A percentile compares a stretch with the other conserved stretches of the same genome.
Conservation (phyloP, 495 filamentous ascomycete genomes). For the Schizothecium vesticola region DNA sequence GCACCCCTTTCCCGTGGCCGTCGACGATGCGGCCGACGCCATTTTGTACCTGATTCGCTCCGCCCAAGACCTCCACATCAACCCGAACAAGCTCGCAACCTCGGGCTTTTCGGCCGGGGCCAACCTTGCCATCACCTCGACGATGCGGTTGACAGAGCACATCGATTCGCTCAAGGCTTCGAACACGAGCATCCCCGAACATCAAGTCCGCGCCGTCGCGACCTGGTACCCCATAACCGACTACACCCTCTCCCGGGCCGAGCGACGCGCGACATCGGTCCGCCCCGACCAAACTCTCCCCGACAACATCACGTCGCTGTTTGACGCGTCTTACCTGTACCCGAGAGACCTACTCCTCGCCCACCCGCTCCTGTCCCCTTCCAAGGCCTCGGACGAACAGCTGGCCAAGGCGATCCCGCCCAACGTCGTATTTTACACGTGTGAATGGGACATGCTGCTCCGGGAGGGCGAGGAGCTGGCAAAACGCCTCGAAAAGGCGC, state of each 20-base stretch:
- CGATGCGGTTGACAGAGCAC: conserved; percentile 54
- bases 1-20: conserved; percentile 67
- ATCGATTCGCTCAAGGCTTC: conserved; percentile 11
- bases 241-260: conserved; percentile 67
- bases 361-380: conserved; percentile 37
- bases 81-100: conserved; percentile 52
- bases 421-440: conserved; percentile 61
- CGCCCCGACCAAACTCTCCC: conserved; percentile 71
- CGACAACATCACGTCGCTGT: conserved; percentile 70
- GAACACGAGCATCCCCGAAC: conserved; percentile 15
- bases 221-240: conserved; percentile 84
- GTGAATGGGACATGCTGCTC: conserved; percentile 89
- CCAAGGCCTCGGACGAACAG: conserved; percentile 34
- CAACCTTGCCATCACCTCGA: conserved; percentile 78
- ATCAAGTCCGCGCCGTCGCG: conserved; percentile 43
- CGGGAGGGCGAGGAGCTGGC: conserved; percentile 68
- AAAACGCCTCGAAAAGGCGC: conserved; percentile 48
- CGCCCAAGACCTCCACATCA: conserved; percentile 45
- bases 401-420: conserved; percentile 42
- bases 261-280: conserved; percentile 57
- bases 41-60: conserved; percentile 59
- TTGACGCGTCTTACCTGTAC: conserved; percentile 76
- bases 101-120: conserved; percentile 86
- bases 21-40: conserved; percentile 71
- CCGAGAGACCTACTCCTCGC: conserved; percentile 35